Conservation (phyloP, 495 filamentous ascomycete species). For the Xanthoparmelia taractica region DNA sequence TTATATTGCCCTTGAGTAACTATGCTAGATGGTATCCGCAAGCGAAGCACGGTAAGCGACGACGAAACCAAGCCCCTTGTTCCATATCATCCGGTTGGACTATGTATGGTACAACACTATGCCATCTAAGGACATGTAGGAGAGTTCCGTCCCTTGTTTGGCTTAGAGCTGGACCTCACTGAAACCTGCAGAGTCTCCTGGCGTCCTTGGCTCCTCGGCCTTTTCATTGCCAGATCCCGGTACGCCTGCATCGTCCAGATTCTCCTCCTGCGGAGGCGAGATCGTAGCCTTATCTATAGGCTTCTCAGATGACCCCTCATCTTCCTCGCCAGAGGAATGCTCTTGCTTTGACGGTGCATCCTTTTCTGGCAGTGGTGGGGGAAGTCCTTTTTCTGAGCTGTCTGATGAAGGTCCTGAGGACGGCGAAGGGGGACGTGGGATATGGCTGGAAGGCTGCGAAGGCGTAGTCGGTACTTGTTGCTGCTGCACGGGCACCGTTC, state of each 20-base stretch:
- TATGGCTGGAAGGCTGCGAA: background rate
- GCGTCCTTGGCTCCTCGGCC: slow-evolving; percentile 12
- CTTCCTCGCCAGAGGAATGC: background rate
- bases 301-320: background rate
- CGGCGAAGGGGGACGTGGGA: slow-evolving; percentile 5
- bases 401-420: background rate
- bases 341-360: slow-evolving; percentile 13
- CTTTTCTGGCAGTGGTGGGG: slow-evolving; percentile 19
- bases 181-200: slow-evolving; percentile 13
- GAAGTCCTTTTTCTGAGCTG: slow-evolving; percentile 8
- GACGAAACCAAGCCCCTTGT: background rate
- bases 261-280: background rate
- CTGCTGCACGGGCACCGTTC: slow-evolving; percentile 10
- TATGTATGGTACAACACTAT: background rate
- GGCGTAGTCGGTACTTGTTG: slow-evolving; percentile 7
- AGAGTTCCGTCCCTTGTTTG: background rate
- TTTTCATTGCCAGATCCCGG: slow-evolving; percentile 4
- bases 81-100: background rate
- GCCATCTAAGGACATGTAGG: background rate
- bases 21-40: background rate
- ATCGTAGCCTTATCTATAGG: background rate
- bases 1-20: background rate
- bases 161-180: slow-evolving; percentile 17
- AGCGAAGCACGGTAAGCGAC: background rate
- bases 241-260: background rate